Evolutionary conservation across 352 stramenopile species (phyloP).

Genomic region (Hyphochytrium catenoides): DNA sequence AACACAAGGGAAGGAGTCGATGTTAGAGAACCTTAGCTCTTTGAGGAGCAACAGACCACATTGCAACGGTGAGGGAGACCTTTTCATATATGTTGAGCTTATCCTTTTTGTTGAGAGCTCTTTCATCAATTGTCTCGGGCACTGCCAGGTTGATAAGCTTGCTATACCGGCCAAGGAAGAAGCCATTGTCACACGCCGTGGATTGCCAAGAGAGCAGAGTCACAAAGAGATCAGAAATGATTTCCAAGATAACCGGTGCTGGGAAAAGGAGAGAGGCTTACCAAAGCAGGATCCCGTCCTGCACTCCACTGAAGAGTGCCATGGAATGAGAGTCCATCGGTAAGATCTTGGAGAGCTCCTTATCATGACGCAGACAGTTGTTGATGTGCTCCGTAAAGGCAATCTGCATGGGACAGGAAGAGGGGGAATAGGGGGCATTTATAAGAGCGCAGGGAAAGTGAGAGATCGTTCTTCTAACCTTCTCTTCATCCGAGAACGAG

Average conservation of each 20-base stretch:
- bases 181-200: too few relatives aligned
- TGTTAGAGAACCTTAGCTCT: too few relatives aligned
- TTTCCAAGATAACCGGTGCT: too few relatives aligned
- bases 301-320: constrained; percentile 47
- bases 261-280: too few relatives aligned
- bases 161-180: too few relatives aligned
- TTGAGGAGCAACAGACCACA: neutral
- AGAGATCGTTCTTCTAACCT: constrained; percentile 11
- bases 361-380: constrained; percentile 41
- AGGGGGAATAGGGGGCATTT: neutral
- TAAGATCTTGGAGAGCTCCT: constrained; percentile 26
- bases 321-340: constrained; percentile 39
- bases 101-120: constrained; percentile 53
- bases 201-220: too few relatives aligned
- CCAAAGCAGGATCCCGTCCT: constrained; percentile 63
- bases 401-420: neutral
- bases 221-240: too few relatives aligned
- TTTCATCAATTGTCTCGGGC: constrained; percentile 70
- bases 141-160: constrained; percentile 73
- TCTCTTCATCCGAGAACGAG: constrained; percentile 71
- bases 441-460: too few relatives aligned
- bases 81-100: constrained; percentile 64
- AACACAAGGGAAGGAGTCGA: too few relatives aligned
- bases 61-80: neutral
- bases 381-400: constrained; percentile 80